These are phyloP conservation scores for Xylaria digitata DNA, from an alignment of 2,329 filamentous ascomycete species.

Conservation along the genomic window DNA sequence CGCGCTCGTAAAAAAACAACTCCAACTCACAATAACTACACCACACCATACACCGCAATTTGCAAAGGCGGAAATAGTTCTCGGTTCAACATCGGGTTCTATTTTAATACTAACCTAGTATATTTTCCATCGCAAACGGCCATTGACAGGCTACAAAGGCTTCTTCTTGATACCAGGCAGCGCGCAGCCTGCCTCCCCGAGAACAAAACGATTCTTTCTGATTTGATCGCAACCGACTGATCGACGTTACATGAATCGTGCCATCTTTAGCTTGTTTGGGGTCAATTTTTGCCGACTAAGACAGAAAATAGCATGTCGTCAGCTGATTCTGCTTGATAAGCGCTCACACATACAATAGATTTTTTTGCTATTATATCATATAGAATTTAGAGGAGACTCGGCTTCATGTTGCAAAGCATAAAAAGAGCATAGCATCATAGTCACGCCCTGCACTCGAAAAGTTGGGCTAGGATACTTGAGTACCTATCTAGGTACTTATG, in stretches of 20 bases:
- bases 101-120: background rate
- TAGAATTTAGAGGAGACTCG: background rate
- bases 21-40: too few relatives aligned
- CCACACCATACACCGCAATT: background rate
- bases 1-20: too few relatives aligned
- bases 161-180: too few relatives aligned
- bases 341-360: background rate
- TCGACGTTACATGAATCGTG: slow-evolving; percentile 40
- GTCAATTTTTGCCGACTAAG: slow-evolving; percentile 2
- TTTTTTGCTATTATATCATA: background rate
- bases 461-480: too few relatives aligned
- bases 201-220: background rate
- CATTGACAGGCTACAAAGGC: background rate
- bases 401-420: background rate
- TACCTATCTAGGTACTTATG: too few relatives aligned
- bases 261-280: slow-evolving; percentile 33
- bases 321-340: slow-evolving; percentile 27
- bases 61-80: background rate
- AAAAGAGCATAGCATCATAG: background rate
- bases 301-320: slow-evolving; percentile 19
- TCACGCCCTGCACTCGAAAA: background rate
- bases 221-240: slow-evolving; percentile 29
- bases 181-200: too few relatives aligned
- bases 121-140: background rate
- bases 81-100: too few relatives aligned